Conservation (phyloP, 2,329 filamentous ascomycete genomes). For the Penicillium hesseltinei region DNA sequence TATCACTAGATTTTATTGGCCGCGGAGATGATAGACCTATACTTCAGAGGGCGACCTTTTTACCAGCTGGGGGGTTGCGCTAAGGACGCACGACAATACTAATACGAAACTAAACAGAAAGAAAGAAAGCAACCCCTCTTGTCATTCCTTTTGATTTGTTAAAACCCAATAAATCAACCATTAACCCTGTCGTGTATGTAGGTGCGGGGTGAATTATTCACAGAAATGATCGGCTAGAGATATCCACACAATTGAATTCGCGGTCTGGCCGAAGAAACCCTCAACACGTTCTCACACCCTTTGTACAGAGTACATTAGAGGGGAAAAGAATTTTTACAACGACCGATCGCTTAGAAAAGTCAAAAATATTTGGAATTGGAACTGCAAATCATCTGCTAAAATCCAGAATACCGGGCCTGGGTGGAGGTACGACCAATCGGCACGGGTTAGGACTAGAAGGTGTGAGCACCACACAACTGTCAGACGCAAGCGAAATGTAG, state of each 20-base stretch:
- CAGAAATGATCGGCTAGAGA: conserved; percentile 5
- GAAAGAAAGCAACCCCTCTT: background rate
- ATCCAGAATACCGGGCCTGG: background rate
- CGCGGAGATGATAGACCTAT: background rate
- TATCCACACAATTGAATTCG: conserved; percentile 1
- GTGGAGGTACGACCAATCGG: conserved; percentile 1
- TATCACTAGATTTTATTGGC: background rate
- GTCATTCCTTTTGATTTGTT: background rate
- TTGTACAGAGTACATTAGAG: background rate
- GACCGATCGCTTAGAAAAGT: background rate
- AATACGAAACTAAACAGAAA: background rate
- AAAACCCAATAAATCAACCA: background rate
- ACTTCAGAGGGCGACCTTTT: background rate
- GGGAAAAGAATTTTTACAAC: background rate
- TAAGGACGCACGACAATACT: background rate
- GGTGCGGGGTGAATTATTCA: conserved; percentile 6
- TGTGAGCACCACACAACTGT: background rate
- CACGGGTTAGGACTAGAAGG: background rate
- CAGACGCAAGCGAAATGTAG: conserved; percentile 8
- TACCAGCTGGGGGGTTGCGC: background rate
- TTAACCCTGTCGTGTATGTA: background rate
- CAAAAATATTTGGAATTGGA: conserved; percentile 7
- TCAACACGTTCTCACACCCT: background rate
- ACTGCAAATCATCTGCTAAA: background rate
- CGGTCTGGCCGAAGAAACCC: background rate